These are phyloP conservation scores for Cydonia oblonga DNA, from an alignment of 331 rosid species.

Conservation along the genomic window DNA sequence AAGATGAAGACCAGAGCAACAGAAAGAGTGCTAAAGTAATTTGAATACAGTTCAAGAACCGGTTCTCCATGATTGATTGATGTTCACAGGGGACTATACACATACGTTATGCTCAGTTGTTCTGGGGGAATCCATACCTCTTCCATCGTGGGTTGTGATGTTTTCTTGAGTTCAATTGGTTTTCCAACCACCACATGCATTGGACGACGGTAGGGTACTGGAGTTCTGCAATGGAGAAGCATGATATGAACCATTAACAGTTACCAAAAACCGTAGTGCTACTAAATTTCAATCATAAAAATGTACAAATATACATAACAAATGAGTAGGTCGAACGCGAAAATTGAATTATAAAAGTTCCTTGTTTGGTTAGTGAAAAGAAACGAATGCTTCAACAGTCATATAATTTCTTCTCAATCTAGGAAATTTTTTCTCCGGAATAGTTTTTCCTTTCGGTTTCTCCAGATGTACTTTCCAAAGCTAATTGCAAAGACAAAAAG, in stretches of 20 bases:
- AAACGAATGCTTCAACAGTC: background rate
- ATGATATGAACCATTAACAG: background rate
- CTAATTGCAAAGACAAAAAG: background rate
- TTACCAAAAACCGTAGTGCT: background rate
- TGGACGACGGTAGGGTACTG: conserved; percentile 57
- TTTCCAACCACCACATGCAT: conserved; percentile 82
- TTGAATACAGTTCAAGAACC: background rate
- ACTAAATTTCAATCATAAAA: background rate
- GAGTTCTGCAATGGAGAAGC: conserved; percentile 42
- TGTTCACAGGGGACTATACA: background rate
- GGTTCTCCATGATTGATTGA: background rate
- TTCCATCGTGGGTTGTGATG: conserved; percentile 63
- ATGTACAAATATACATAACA: background rate
- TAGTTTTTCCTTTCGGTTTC: background rate
- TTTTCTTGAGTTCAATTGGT: conserved; percentile 59
- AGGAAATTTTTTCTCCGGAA: background rate
- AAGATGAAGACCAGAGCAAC: background rate
- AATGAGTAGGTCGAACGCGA: too few species aligned
- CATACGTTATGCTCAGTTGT: background rate
- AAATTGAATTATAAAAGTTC: too few species aligned
- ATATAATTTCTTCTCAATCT: background rate
- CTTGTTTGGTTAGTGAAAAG: background rate
- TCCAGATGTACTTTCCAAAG: background rate
- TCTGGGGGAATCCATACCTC: conserved; percentile 39
- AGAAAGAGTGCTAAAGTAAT: background rate